Evolutionary conservation across 2,329 filamentous ascomycete species (phyloP), one percentile per base, ranked within the genome.

Genomic region (Scedosporium apiospermum): DNA sequence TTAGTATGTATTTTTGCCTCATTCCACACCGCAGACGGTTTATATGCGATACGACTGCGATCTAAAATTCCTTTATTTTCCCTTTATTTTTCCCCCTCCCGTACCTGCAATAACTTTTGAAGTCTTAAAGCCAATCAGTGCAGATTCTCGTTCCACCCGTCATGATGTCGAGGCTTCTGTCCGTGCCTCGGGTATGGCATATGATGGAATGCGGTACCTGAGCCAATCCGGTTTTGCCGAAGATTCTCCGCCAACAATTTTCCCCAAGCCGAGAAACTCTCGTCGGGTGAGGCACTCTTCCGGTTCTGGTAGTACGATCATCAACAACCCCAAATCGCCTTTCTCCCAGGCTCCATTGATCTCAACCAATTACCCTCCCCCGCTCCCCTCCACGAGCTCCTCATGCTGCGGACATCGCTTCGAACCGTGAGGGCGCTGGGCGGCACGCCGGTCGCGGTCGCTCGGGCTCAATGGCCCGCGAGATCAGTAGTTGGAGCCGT

Each of bases 391-490:
- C 21, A 73, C 72, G 74, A 80, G 78, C 78, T 77, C 77, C 79
- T 80, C 79, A 88, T 88, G 85, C 82, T 88, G 82, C 85, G 85
- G 79, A 84, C 83, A 75, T 87, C 85, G 76, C 77, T 88, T 78
- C 83, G 81, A 78, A 85, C 85, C 74, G 82, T 82, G 72, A 84
- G 80, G 80, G 78, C 80, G 71, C 76, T 86, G 73, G 78, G 81
- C 76, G 76, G 77, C 74, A 80, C 78, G 77, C 78, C 82, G 71
- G 70, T 77, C 73, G 77, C 77, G 74, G 78, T 80, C 70, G 75
- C 77, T 71, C 51, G 51, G 23, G 51, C 77, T 77, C 68, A 76
- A 76, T 74, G 82, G 80, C 73, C 84, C 86, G 85, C 86, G 83
- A 83, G 80, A 18, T 55, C 51, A 27, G 51, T 55, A 27, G 51